Evolutionary conservation across 2,329 filamentous ascomycete genomes (phyloP).

Genomic region (Pyrenochaeta sp.): DNA sequence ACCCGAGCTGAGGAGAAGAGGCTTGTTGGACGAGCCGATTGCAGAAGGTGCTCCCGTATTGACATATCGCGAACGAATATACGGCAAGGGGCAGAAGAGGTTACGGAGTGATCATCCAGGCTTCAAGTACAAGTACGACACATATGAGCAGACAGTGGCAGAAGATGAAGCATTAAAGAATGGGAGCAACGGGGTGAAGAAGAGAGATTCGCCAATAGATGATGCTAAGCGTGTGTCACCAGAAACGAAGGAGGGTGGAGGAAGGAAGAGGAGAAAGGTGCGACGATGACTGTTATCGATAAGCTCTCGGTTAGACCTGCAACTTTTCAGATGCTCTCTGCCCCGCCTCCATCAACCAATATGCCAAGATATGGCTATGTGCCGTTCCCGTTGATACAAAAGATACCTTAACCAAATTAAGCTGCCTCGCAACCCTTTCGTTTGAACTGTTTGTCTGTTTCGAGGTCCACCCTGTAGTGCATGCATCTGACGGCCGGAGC

Average conservation of each 20-base stretch:
- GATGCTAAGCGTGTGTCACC: neutral
- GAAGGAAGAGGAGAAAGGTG: neutral
- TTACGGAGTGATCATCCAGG: conserved; percentile 21
- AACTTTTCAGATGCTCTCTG: neutral
- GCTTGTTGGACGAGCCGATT: conserved; percentile 14
- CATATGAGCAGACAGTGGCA: conserved; percentile 19
- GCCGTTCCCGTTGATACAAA: neutral
- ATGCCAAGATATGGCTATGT: neutral
- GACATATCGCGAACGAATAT: conserved; percentile 24
- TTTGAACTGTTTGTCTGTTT: no score
- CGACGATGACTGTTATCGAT: conserved; percentile 1
- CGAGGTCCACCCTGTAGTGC: no score
- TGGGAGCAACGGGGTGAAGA: neutral
- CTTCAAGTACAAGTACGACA: conserved; percentile 23
- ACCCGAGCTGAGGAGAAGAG: conserved; percentile 20
- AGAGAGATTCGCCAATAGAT: neutral
- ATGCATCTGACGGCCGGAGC: no score
- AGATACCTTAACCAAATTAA: neutral
- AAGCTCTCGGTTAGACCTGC: conserved; percentile 4
- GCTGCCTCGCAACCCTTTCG: no score
- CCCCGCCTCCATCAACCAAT: neutral
- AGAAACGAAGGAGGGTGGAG: neutral
- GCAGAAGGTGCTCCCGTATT: conserved; percentile 11
- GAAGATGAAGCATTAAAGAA: neutral
- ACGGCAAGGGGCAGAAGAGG: conserved; percentile 19